phyloP scores from a whole-genome alignment of 225 moss, liverwort and hornwort genomes.

The Sphagnum tenellum region DNA sequence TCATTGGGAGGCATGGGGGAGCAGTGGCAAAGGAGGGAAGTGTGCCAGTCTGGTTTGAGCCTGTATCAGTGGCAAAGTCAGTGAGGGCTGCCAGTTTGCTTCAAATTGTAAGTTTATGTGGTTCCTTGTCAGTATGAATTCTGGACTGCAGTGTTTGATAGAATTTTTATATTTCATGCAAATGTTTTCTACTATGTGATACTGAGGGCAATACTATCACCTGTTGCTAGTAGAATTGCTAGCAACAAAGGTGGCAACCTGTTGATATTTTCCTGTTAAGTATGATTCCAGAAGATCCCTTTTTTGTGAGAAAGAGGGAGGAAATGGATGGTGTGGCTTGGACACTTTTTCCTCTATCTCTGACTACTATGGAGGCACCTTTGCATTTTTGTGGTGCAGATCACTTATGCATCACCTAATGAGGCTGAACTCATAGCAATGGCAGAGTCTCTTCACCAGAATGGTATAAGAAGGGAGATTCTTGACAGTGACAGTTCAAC shows the following conservation, averaged over 20 bases:
- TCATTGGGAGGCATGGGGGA: not conserved
- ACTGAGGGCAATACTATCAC: no score
- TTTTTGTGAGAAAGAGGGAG: no score
- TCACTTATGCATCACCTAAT: constrained; percentile 80
- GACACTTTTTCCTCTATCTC: no score
- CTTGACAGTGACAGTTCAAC: constrained; percentile 9
- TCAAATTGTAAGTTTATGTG: constrained; percentile 34
- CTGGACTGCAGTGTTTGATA: no score
- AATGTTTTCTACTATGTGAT: no score
- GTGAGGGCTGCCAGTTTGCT: constrained; percentile 66
- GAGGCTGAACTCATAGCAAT: constrained; percentile 74
- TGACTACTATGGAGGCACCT: no score
- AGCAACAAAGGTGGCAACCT: no score
- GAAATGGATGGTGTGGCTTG: no score
- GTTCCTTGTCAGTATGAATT: not conserved
- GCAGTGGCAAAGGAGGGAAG: constrained; percentile 79
- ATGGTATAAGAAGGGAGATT: constrained; percentile 7
- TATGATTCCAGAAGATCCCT: no score
- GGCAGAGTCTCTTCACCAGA: constrained; percentile 46
- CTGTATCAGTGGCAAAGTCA: constrained; percentile 84
- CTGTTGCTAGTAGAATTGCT: no score
- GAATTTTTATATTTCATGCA: no score
- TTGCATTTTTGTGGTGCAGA: constrained; percentile 25
- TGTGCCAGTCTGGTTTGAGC: constrained; percentile 92
- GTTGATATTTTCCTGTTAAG: no score